A percentile compares a stretch with the other conserved stretches of the same genome.
Conservation (phyloP, 257 asterid genomes). For the Fraxinus cuspidata region DNA sequence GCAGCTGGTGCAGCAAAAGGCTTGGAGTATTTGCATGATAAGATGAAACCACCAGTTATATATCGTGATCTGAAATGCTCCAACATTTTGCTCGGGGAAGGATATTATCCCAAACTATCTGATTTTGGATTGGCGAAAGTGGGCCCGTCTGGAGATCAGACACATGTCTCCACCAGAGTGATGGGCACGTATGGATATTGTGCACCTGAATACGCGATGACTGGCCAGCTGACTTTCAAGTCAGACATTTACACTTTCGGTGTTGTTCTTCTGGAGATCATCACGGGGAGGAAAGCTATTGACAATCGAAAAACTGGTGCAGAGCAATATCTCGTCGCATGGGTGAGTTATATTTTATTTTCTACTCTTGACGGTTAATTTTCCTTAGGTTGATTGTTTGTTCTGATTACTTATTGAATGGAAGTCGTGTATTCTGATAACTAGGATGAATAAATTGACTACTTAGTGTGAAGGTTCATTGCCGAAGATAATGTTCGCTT, state of each 20-base stretch:
- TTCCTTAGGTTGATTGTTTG: not conserved
- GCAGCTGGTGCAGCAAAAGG: slow-evolving; percentile 53
- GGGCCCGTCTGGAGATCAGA: slow-evolving; percentile 44
- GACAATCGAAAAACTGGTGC: slow-evolving; percentile 29
- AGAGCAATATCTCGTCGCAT: slow-evolving; percentile 40
- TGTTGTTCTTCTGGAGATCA: slow-evolving; percentile 46
- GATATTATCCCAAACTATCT: slow-evolving; percentile 39
- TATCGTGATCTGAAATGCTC: slow-evolving; percentile 58
- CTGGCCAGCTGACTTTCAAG: slow-evolving; percentile 53
- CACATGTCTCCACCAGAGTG: slow-evolving; percentile 52
- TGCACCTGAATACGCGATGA: slow-evolving; percentile 51
- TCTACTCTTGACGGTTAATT: not conserved
- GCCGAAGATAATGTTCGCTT: slow-evolving; percentile 4
- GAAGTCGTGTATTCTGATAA: not conserved
- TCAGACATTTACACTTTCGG: slow-evolving; percentile 52
- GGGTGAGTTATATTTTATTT: slow-evolving; percentile 34
- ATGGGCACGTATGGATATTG: slow-evolving; percentile 58
- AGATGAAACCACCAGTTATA: slow-evolving; percentile 50
- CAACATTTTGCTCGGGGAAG: slow-evolving; percentile 48
- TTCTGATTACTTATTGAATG: not conserved
- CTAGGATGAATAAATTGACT: not conserved
- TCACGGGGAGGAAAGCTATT: slow-evolving; percentile 42
- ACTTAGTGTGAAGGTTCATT: not conserved
- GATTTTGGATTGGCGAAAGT: slow-evolving; percentile 55
- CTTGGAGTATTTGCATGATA: slow-evolving; percentile 45